These are phyloP conservation scores for Blastobotrys capitulatus DNA, from an alignment of 1,139 yeast genomes.

Conservation along the genomic window DNA sequence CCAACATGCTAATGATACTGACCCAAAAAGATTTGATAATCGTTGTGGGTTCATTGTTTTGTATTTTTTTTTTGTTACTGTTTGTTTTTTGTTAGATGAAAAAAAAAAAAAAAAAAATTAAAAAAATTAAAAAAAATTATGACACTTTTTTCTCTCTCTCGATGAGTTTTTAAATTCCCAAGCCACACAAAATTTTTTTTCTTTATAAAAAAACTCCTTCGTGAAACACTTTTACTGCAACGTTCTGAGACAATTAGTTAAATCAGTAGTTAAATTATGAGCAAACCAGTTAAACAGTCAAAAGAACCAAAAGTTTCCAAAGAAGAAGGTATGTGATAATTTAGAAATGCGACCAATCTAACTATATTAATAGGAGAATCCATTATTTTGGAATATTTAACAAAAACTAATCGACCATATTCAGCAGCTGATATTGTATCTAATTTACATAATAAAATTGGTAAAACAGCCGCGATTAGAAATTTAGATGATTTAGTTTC, in stretches of 20 bases:
- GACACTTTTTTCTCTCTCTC: neutral
- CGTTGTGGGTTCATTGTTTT: slow-evolving; percentile 23
- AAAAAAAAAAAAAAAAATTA: neutral
- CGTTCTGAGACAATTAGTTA: too few relatives aligned
- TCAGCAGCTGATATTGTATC: slow-evolving; percentile 36
- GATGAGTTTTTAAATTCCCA: too few relatives aligned
- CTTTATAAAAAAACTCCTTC: too few relatives aligned
- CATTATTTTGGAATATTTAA: slow-evolving; percentile 31
- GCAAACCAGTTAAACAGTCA: neutral
- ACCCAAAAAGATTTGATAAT: slow-evolving; percentile 62
- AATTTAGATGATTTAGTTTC: slow-evolving; percentile 30
- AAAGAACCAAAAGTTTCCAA: neutral
- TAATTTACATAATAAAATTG: slow-evolving; percentile 34
- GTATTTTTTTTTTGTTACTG: slow-evolving; percentile 3
- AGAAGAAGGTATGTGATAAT: slow-evolving; percentile 1
- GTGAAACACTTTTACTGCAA: too few relatives aligned
- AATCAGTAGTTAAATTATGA: slow-evolving; percentile 1
- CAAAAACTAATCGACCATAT: slow-evolving; percentile 38
- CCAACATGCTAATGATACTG: slow-evolving; percentile 60
- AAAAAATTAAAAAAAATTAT: neutral
- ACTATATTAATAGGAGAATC: slow-evolving; percentile 4
- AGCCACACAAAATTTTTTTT: too few relatives aligned
- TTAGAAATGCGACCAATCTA: neutral
- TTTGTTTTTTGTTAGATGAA: neutral
- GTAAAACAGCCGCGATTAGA: slow-evolving; percentile 29